These are phyloP conservation scores for Neofusicoccum cordaticola DNA, from an alignment of 2,329 filamentous ascomycete species.

Conservation along the genomic window DNA sequence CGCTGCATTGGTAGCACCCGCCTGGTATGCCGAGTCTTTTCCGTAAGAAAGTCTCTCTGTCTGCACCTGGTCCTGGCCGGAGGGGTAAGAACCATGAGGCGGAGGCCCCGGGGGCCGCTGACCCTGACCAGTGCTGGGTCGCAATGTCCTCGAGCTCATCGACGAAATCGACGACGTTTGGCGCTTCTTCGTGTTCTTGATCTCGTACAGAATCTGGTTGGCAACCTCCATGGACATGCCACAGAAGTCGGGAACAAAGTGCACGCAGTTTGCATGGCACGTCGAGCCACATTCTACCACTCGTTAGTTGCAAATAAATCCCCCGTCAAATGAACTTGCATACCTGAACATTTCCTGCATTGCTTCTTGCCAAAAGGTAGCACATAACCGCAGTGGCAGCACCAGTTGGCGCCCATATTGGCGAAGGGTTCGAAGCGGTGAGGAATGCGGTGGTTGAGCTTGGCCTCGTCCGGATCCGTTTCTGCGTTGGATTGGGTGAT, in stretches of 20 bases:
- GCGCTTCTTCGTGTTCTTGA: constrained; percentile 74
- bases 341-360: constrained; percentile 85
- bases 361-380: constrained; percentile 94
- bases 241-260: constrained; percentile 97
- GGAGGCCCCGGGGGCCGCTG: constrained; percentile 33
- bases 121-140: constrained; percentile 52
- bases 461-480: constrained; percentile 96
- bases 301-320: constrained; percentile 20
- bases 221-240: constrained; percentile 98
- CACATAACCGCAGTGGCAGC: constrained; percentile 96
- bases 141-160: constrained; percentile 66
- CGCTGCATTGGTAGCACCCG: constrained; percentile 45
- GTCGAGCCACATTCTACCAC: constrained; percentile 82
- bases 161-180: constrained; percentile 52
- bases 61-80: constrained; percentile 40
- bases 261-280: constrained; percentile 85
- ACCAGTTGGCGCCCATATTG: constrained; percentile 98
- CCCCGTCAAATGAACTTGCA: constrained; percentile 24
- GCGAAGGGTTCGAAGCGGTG: constrained; percentile 96
- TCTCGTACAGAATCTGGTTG: constrained; percentile 86
- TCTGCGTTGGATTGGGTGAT: constrained; percentile 99
- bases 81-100: constrained; percentile 30
- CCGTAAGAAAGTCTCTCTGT: constrained; percentile 48
- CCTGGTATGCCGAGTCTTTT: constrained; percentile 37
- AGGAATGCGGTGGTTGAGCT: constrained; percentile 98